Conservation (phyloP, 352 stramenopile genomes). For the Plasmopara muralis region DNA sequence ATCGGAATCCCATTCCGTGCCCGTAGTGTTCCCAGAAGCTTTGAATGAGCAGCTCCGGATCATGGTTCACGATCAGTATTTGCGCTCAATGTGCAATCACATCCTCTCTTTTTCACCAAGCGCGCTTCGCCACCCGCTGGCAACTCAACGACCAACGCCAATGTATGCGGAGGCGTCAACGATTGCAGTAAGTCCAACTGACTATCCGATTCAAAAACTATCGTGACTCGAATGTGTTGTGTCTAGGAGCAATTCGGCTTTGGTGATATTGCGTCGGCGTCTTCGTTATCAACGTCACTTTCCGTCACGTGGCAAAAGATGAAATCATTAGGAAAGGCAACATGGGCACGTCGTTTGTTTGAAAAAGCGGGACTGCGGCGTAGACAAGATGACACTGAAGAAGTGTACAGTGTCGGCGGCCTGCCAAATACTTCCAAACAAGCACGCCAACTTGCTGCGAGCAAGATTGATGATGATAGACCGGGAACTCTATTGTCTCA, state of each 20-base stretch:
- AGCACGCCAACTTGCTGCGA: constrained; percentile 30
- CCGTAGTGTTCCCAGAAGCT: constrained; percentile 49
- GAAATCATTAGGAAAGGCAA: constrained; percentile 42
- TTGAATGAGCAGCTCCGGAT: constrained; percentile 48
- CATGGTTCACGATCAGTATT: constrained; percentile 39
- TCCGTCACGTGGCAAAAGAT: constrained; percentile 54
- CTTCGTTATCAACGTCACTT: constrained; percentile 38
- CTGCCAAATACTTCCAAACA: constrained; percentile 36
- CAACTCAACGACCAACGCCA: constrained; percentile 30
- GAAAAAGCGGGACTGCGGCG: constrained; percentile 42
- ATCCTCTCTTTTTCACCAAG: constrained; percentile 37
- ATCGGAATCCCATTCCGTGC: constrained; percentile 54
- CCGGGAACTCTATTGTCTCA: background rate
- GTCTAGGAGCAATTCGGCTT: constrained; percentile 71
- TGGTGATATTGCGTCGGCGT: constrained; percentile 56
- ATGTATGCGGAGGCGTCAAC: constrained; percentile 49
- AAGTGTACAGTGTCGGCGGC: background rate
- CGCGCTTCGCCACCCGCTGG: constrained; percentile 30
- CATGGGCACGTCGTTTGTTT: constrained; percentile 51
- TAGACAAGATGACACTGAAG: constrained; percentile 12
- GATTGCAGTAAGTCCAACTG: constrained; percentile 25
- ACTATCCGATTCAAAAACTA: background rate
- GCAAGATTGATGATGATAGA: constrained; percentile 9
- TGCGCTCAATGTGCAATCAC: constrained; percentile 38
- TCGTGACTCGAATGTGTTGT: background rate